Percentiles rank a stretch among this genome's conserved stretches.
phyloP scores from a whole-genome alignment of 306 rosid species.

The Albizia julibrissin region DNA sequence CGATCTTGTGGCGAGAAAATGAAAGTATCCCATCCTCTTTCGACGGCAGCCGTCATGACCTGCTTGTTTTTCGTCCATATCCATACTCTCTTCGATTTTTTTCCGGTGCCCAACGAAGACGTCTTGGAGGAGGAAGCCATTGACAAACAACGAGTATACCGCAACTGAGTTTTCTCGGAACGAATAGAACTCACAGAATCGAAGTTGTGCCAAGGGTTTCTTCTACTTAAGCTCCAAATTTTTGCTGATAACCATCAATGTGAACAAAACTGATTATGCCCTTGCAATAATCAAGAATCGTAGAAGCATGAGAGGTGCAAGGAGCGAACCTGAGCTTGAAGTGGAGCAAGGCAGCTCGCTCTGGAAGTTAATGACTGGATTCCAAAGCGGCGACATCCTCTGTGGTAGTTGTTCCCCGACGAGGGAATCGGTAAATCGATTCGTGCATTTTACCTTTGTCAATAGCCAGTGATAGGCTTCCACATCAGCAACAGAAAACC shows the following conservation, averaged over 20 bases:
- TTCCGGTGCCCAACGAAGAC: constrained; percentile 36
- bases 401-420: background rate
- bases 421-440: background rate
- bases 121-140: constrained; percentile 40
- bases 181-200: constrained; percentile 8
- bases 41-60: constrained; percentile 88
- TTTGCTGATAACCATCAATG: constrained; percentile 33
- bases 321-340: constrained; percentile 1
- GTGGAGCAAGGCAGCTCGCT: constrained; percentile 4
- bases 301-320: background rate
- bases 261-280: background rate
- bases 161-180: constrained; percentile 31
- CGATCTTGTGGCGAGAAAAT: constrained; percentile 52
- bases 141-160: constrained; percentile 24
- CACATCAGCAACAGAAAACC: background rate
- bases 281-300: background rate
- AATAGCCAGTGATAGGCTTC: background rate
- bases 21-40: constrained; percentile 90
- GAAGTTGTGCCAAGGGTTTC: constrained; percentile 20
- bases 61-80: constrained; percentile 71
- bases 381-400: constrained; percentile 25
- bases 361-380: background rate
- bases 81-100: constrained; percentile 73
- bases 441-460: background rate
- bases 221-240: constrained; percentile 36